Percentiles rank a stretch among this genome's conserved stretches.
phyloP scores from a whole-genome alignment of 2,329 filamentous ascomycete genomes.

The Lachnellula subtilissima region DNA sequence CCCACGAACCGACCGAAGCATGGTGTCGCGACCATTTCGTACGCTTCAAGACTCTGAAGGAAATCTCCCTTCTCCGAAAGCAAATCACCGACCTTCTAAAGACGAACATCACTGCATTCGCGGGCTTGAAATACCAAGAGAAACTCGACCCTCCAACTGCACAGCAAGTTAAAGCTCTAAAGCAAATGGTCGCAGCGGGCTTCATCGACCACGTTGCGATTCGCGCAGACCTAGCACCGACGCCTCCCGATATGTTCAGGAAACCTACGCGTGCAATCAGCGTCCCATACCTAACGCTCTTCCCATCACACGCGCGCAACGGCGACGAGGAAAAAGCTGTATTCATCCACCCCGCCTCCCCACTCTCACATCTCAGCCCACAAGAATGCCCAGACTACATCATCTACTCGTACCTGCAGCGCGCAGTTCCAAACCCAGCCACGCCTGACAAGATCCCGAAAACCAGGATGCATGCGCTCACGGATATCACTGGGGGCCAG shows the following conservation, averaged over 20 bases:
- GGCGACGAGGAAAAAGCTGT: conserved; percentile 59
- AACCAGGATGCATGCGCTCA: conserved; percentile 84
- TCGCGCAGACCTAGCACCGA: conserved; percentile 77
- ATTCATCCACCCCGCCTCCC: conserved; percentile 81
- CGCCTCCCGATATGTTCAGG: conserved; percentile 59
- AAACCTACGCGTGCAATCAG: conserved; percentile 84
- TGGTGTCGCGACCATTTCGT: conserved; percentile 86
- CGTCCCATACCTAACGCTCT: conserved; percentile 83
- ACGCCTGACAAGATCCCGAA: conserved; percentile 54
- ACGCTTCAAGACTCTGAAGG: conserved; percentile 78
- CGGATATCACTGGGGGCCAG: conserved; percentile 70
- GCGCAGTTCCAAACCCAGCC: conserved; percentile 48
- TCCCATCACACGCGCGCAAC: conserved; percentile 54
- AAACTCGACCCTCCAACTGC: conserved; percentile 55
- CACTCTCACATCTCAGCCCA: conserved; percentile 64
- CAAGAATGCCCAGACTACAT: conserved; percentile 82
- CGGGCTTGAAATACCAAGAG: conserved; percentile 50
- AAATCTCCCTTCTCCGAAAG: conserved; percentile 74
- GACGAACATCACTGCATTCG: conserved; percentile 65
- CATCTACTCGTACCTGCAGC: conserved; percentile 81
- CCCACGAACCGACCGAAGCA: conserved; percentile 62
- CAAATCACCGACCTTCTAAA: conserved; percentile 81
- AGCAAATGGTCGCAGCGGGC: conserved; percentile 85
- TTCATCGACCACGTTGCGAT: conserved; percentile 95
- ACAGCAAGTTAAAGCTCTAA: conserved; percentile 72